Base-by-base conservation (phyloP, 768 basidiomycete genomes). In the Tricholoma sp. region DNA sequence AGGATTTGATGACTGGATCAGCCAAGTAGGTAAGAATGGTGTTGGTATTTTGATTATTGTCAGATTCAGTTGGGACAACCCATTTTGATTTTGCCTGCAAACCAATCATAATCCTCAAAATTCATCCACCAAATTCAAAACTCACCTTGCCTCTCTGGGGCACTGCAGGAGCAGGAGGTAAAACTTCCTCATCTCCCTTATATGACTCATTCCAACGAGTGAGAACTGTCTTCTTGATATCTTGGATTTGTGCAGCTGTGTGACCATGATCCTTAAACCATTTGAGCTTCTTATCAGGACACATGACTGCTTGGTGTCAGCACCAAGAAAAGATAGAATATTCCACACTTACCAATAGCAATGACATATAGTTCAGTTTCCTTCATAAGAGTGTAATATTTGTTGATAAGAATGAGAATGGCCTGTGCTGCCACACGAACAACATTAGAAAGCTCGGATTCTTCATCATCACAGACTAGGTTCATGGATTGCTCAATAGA, bases 291-390 rank as follows among this genome's bases (percentile, higher is more conserved):
- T 35, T 41, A 32, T 55, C 54, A 27, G 54, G 54, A 12, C 69
- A 68, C 67, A 71, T 65, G 12, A 65, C 69, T 45, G 43, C 2
- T 21, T 69, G 49, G 61, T 45, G 63, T 63, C 32, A 69, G 63
- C 2, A 27, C 50, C 10, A 64, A 32, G 19, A 4, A 59, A 9
- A 11, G 56, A 35, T 2, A 52, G 39, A 22, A 58, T 51, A 31
- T 14, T 46, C 14, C 14, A 45, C 16, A 58, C 47, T 21, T 56
- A 62, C 61, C 61, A 51, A 64, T 63, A 5, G 61, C 54, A 59
- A 64, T 57, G 3, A 59, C 10, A 54, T 64, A 64, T 12, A 64
- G 55, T 35, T 62, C 55, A 55, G 57, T 59, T 32, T 63, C 62
- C 27, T 52, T 46, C 8, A 58, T 43, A 16, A 64, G 57, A 19